phyloP scores from a whole-genome alignment of 441 rosid genomes.

The Pelargonium cotyledonis region DNA sequence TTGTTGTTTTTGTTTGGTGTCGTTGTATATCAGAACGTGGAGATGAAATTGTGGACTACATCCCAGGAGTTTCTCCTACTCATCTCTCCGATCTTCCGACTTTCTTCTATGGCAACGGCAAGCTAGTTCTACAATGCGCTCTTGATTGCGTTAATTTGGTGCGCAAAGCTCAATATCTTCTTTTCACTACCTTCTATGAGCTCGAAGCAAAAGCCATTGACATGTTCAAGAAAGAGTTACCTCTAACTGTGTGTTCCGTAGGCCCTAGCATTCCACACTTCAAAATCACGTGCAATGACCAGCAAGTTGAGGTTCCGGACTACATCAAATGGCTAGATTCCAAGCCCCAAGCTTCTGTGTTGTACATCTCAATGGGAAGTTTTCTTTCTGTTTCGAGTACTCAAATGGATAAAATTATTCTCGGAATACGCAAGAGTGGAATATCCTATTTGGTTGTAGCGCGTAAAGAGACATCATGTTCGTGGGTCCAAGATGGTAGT shows the following conservation, averaged over 20 bases:
- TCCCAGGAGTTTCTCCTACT: slow-evolving; percentile 18
- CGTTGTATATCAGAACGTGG: slow-evolving; percentile 8
- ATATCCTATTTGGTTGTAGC: background rate
- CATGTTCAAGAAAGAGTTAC: background rate
- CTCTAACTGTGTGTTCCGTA: slow-evolving; percentile 9
- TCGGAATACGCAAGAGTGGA: background rate
- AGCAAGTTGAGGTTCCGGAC: background rate
- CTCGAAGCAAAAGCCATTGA: slow-evolving; percentile 14
- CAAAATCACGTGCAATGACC: background rate
- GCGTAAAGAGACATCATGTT: background rate
- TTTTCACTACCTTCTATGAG: slow-evolving; percentile 16
- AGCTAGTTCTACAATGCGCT: background rate
- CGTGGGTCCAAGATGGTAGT: background rate
- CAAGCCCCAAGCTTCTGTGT: background rate
- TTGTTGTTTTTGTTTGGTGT: too few relatives aligned
- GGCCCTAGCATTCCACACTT: slow-evolving; percentile 19
- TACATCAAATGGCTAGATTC: background rate
- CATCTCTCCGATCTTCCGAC: slow-evolving; percentile 19
- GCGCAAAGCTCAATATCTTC: slow-evolving; percentile 14
- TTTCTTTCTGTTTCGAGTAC: slow-evolving; percentile 8
- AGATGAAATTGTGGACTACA: slow-evolving; percentile 18
- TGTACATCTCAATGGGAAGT: slow-evolving; percentile 3
- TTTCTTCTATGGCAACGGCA: slow-evolving; percentile 9
- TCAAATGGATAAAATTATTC: background rate
- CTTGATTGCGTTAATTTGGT: slow-evolving; percentile 6